These are phyloP conservation scores for Mycena indigotica DNA, from an alignment of 768 basidiomycete genomes.

Conservation along the genomic window DNA sequence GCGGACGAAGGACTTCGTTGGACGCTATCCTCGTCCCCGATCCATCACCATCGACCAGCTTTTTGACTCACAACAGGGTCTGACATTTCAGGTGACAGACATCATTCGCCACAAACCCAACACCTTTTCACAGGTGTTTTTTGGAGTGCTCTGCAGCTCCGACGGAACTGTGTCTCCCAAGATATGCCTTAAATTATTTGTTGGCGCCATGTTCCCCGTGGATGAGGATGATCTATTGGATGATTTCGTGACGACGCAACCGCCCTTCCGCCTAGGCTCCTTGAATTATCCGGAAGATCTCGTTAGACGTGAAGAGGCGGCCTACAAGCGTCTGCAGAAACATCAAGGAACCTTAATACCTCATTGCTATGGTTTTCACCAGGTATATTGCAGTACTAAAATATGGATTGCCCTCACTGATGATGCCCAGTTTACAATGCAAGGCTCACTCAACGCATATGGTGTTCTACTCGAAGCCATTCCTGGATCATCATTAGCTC, in stretches of 20 bases:
- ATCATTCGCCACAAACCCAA: no score
- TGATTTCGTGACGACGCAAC: neutral
- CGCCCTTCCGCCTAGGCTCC: neutral
- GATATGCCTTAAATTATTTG: neutral
- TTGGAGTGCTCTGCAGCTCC: no score
- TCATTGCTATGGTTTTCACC: conserved; percentile 5
- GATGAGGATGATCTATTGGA: neutral
- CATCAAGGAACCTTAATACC: conserved; percentile 2
- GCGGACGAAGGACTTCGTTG: neutral
- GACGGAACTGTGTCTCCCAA: neutral
- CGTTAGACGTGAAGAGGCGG: neutral
- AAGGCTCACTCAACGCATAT: neutral
- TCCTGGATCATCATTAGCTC: neutral
- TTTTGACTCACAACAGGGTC: neutral
- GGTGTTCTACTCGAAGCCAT: neutral
- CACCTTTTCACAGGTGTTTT: no score
- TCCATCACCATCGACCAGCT: neutral
- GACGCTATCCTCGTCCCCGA: neutral
- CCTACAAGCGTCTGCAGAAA: neutral
- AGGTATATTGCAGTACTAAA: neutral
- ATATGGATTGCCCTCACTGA: neutral
- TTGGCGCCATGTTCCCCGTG: neutral
- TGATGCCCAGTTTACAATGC: neutral
- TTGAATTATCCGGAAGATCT: neutral
- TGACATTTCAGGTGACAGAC: no score